Base-by-base conservation (phyloP, 805 yeast genomes). In the Pichia nakasei region DNA sequence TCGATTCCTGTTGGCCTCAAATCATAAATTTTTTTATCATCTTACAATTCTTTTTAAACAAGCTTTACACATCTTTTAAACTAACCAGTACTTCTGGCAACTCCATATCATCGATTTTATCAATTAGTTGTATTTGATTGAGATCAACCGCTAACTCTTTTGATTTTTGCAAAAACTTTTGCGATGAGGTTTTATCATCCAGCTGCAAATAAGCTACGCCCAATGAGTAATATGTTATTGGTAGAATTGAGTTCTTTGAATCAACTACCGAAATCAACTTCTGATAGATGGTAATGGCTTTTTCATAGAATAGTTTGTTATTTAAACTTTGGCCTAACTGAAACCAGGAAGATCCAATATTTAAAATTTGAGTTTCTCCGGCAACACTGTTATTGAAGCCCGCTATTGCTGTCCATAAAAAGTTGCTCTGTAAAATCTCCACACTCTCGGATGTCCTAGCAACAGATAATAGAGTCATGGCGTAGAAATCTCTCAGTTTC, bases 221-320 rank as follows among this genome's bases (percentile, higher is more conserved):
- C 35, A 85, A 67, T 0, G 96, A 94, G 57, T 84, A 89, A 0
- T 87, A 78, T 0, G 95, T 78, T 58, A 89, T 68, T 0, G 94
- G 93, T 35, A 83, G 33, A 38, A 53, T 51, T 11, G 58, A 38
- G 2, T 45, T 47, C 13, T 43, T 44, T n/a, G 29, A 37, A 11
- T 18, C 36, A 9, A 45, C 35, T 15, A 37, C 44, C 11, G 47
- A 29, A 12, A 55, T 22, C 9, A 58, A 41, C 24, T 49, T 50
- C 26, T 38, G 31, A 46, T 56, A 58, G 7, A 61, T 52, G 18
- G 29, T 34, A 27, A 52, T 57, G 29, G 60, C 50, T 38, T 41
- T 43, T 2, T 43, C 39, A 15, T 54, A 43, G 3, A 54, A 49
- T 3, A 34, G 37, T 9, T 43, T 37, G 39, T 49, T 19, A 27